phyloP scores from a whole-genome alignment of 2,329 filamentous ascomycete genomes.

The Penicillium brevicompactum region DNA sequence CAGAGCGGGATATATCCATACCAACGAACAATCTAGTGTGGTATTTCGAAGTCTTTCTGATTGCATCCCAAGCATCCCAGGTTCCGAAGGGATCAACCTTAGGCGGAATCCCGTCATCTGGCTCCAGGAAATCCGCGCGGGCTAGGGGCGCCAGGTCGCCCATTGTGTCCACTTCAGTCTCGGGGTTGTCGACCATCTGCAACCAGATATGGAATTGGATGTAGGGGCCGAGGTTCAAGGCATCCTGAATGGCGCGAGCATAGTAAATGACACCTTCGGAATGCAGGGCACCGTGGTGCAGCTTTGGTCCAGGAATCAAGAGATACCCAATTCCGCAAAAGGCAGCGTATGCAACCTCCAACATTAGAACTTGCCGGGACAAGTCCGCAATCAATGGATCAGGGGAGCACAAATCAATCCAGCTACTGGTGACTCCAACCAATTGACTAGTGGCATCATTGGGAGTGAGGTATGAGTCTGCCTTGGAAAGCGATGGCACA shows the following conservation, averaged over 20 bases:
- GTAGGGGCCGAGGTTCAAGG: constrained; percentile 71
- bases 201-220: constrained; percentile 79
- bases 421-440: constrained; percentile 79
- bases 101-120: constrained; percentile 37
- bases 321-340: constrained; percentile 90
- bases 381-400: constrained; percentile 83
- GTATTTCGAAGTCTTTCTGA: constrained; percentile 85
- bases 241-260: constrained; percentile 80
- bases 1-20: constrained; percentile 53
- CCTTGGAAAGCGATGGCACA: constrained; percentile 44
- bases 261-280: constrained; percentile 67
- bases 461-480: constrained; percentile 68
- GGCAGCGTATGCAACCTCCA: constrained; percentile 91
- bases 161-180: constrained; percentile 51
- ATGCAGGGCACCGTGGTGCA: constrained; percentile 57
- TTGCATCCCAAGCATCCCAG: constrained; percentile 93
- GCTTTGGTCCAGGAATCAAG: constrained; percentile 75
- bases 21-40: constrained; percentile 77
- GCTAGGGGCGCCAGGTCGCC: constrained; percentile 48
- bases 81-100: constrained; percentile 72
- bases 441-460: constrained; percentile 80
- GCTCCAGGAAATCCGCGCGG: constrained; percentile 41
- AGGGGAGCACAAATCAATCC: constrained; percentile 85
- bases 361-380: constrained; percentile 83
- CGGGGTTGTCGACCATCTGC: constrained; percentile 77